Evolutionary conservation across 495 filamentous ascomycete genomes (phyloP).

Genomic region (Aspergillus affinis): DNA sequence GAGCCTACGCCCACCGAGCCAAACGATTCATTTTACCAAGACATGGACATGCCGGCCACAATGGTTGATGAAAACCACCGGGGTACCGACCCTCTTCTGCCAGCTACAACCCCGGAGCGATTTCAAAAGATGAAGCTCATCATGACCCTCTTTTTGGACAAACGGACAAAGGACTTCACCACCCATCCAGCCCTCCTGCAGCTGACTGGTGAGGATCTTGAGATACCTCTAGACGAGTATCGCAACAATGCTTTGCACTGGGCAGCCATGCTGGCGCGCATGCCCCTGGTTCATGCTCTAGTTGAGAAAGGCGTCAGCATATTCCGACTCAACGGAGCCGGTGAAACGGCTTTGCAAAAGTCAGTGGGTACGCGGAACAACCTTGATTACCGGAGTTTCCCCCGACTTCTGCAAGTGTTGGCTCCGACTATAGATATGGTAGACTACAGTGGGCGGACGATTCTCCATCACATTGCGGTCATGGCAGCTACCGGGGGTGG

Average conservation of each 20-base stretch:
- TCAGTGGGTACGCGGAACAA: constrained; percentile 88
- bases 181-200: constrained; percentile 65
- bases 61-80: constrained; percentile 54
- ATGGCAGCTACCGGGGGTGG: constrained; percentile 91
- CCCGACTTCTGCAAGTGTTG: constrained; percentile 82
- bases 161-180: constrained; percentile 59
- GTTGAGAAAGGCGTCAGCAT: constrained; percentile 83
- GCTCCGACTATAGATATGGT: constrained; percentile 87
- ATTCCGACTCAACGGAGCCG: constrained; percentile 77
- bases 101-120: constrained; percentile 61
- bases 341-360: constrained; percentile 89
- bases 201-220: constrained; percentile 78
- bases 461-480: constrained; percentile 93
- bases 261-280: constrained; percentile 92
- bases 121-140: constrained; percentile 76
- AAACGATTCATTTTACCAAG: constrained; percentile 78
- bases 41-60: constrained; percentile 51
- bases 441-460: constrained; percentile 84
- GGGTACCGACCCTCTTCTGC: constrained; percentile 68
- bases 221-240: constrained; percentile 83
- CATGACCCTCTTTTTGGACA: constrained; percentile 85
- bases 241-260: constrained; percentile 91
- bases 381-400: constrained; percentile 75
- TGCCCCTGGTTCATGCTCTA: constrained; percentile 74
- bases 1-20: constrained; percentile 78